Conservation (phyloP, 805 yeast species). For the Ogataea kodamae region DNA sequence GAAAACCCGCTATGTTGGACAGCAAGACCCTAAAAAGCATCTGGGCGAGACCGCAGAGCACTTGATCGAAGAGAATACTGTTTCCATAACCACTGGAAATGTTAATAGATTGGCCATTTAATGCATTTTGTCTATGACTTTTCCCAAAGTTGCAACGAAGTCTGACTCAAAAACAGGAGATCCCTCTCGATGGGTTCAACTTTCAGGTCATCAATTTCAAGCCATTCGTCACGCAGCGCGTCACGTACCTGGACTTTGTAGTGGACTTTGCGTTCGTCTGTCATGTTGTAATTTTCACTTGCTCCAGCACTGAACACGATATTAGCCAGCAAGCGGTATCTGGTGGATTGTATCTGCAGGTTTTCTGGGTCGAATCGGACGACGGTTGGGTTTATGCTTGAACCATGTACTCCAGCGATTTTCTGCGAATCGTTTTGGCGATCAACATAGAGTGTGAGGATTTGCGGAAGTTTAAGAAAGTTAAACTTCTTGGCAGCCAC, state of each 20-base stretch:
- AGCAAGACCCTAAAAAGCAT: constrained; percentile 98
- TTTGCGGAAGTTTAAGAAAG: constrained; percentile 46
- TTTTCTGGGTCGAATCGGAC: constrained; percentile 51
- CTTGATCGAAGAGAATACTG: constrained; percentile 85
- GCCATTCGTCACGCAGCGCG: constrained; percentile 46
- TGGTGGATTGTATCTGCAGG: constrained; percentile 27
- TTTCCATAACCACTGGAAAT: constrained; percentile 80
- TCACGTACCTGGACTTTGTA: constrained; percentile 53
- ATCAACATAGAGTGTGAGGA: constrained; percentile 53
- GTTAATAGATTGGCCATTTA: constrained; percentile 88
- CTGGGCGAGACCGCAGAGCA: constrained; percentile 82
- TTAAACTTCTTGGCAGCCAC: constrained; percentile 41
- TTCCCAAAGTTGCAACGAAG: constrained; percentile 69
- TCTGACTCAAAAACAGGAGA: constrained; percentile 57
- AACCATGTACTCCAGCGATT: constrained; percentile 31
- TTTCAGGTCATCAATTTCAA: constrained; percentile 51
- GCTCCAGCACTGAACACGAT: constrained; percentile 32
- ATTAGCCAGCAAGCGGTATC: constrained; percentile 48
- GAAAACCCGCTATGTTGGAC: constrained; percentile 95
- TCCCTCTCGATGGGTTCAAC: constrained; percentile 50
- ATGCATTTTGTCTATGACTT: constrained; percentile 32
- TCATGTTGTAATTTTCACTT: constrained; percentile 22
- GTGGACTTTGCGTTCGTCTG: constrained; percentile 10
- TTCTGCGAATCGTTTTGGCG: constrained; percentile 42
- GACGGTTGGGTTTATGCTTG: constrained; percentile 55